These are phyloP conservation scores for Rhododendron henanense DNA, from an alignment of 148 eudicot species.

Conservation along the genomic window DNA sequence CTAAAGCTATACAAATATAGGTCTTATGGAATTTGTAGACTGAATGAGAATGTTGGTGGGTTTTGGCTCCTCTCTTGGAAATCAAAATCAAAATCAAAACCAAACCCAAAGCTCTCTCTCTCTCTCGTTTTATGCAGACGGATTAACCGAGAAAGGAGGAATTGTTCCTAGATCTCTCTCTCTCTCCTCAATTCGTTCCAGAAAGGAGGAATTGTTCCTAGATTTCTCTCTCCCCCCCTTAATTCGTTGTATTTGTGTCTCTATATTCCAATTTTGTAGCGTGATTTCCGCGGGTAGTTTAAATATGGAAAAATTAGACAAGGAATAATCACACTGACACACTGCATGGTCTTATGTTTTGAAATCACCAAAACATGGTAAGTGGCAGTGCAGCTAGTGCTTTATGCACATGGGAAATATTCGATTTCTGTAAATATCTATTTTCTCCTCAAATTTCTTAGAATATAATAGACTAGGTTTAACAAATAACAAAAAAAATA, in stretches of 20 bases:
- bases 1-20: not conserved
- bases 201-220: not conserved
- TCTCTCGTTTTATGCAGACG: not conserved
- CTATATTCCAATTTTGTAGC: conserved; percentile 26
- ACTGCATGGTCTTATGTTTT: too few relatives aligned
- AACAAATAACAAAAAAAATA: too few relatives aligned
- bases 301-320: not conserved
- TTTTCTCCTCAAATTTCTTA: too few relatives aligned
- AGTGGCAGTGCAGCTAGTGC: too few relatives aligned
- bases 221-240: not conserved
- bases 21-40: not conserved
- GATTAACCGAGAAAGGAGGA: conserved; percentile 12
- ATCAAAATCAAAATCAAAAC: not conserved
- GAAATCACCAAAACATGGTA: too few relatives aligned
- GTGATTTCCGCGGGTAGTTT: conserved; percentile 14
- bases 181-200: not conserved
- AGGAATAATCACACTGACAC: too few relatives aligned
- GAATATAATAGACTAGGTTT: too few relatives aligned
- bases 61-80: not conserved
- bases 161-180: not conserved
- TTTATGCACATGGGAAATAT: too few relatives aligned
- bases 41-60: not conserved
- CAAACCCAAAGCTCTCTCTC: not conserved
- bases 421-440: too few relatives aligned
- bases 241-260: not conserved